Evolutionary conservation across 2,329 filamentous ascomycete genomes (phyloP).

Genomic region (Emericellopsis atlantica): DNA sequence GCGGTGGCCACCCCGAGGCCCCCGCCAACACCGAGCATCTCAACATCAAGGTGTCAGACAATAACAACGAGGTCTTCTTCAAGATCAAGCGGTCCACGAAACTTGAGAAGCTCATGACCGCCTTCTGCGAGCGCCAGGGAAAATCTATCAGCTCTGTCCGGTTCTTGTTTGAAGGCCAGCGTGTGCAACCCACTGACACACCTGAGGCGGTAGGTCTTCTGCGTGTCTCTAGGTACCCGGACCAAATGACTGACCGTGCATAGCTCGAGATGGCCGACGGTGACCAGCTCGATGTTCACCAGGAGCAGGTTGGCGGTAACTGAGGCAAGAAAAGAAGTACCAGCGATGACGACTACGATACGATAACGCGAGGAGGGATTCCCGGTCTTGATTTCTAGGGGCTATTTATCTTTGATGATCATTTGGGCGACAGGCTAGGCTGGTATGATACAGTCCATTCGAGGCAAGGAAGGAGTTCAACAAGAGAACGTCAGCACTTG

Average conservation of each 20-base stretch:
- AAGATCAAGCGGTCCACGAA: slow-evolving; percentile 98
- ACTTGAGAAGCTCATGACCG: slow-evolving; percentile 95
- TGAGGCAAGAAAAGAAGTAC: neutral
- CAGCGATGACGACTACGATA: neutral
- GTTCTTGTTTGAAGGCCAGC: slow-evolving; percentile 91
- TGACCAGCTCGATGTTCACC: slow-evolving; percentile 92
- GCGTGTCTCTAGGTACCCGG: neutral
- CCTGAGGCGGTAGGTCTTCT: slow-evolving; percentile 68
- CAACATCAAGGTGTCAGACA: slow-evolving; percentile 98
- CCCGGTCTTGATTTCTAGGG: neutral
- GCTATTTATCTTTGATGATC: neutral
- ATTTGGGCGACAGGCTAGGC: too few relatives aligned
- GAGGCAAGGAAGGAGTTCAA: too few relatives aligned
- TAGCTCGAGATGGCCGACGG: slow-evolving; percentile 96
- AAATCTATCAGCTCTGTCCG: slow-evolving; percentile 76
- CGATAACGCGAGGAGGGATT: too few relatives aligned
- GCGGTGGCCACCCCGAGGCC: slow-evolving; percentile 8
- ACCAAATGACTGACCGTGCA: slow-evolving; percentile 5
- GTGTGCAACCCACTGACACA: slow-evolving; percentile 79
- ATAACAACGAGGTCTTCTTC: slow-evolving; percentile 99
- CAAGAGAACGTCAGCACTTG: too few relatives aligned
- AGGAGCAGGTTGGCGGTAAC: slow-evolving; percentile 85
- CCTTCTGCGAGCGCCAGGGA: slow-evolving; percentile 92
- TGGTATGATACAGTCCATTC: too few relatives aligned
- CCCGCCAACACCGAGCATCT: slow-evolving; percentile 59